phyloP scores from a whole-genome alignment of 768 basidiomycete genomes.

The Imleria badia region DNA sequence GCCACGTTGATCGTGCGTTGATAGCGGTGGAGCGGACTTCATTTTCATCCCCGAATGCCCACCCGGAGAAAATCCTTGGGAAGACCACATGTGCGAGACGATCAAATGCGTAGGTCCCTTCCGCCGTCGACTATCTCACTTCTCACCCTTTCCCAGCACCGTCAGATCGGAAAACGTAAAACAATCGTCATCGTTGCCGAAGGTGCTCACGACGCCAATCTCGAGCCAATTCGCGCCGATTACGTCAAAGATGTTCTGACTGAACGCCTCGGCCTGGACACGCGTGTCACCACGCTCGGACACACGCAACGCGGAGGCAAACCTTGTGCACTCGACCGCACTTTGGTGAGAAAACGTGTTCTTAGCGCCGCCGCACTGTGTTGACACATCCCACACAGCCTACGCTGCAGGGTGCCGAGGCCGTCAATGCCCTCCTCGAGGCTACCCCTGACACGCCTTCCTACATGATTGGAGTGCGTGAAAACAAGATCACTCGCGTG shows the following conservation, averaged over 20 bases:
- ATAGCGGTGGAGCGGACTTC: conserved; percentile 89
- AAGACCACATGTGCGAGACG: conserved; percentile 85
- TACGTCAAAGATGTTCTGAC: conserved; percentile 89
- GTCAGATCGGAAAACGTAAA: conserved; percentile 90
- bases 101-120: conserved; percentile 64
- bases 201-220: conserved; percentile 83
- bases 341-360: conserved; percentile 58
- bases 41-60: conserved; percentile 97
- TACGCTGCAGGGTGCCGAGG: conserved; percentile 94
- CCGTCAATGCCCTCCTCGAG: conserved; percentile 83
- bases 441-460: conserved; percentile 89
- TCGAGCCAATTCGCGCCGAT: conserved; percentile 90
- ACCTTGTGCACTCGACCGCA: conserved; percentile 91
- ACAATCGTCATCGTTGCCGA: conserved; percentile 99
- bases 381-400: conserved; percentile 51
- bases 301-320: conserved; percentile 95
- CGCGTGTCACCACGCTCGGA: conserved; percentile 93
- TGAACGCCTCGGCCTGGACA: conserved; percentile 87
- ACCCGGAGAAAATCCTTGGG: conserved; percentile 78
- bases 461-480: conserved; percentile 94
- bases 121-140: not conserved
- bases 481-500: conserved; percentile 93
- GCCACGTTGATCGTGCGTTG: conserved; percentile 9
- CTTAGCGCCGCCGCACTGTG: not conserved
- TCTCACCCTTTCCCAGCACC: conserved; percentile 58